These are phyloP conservation scores for Lippia alba DNA, from an alignment of 305 asterid genomes.

Conservation along the genomic window DNA sequence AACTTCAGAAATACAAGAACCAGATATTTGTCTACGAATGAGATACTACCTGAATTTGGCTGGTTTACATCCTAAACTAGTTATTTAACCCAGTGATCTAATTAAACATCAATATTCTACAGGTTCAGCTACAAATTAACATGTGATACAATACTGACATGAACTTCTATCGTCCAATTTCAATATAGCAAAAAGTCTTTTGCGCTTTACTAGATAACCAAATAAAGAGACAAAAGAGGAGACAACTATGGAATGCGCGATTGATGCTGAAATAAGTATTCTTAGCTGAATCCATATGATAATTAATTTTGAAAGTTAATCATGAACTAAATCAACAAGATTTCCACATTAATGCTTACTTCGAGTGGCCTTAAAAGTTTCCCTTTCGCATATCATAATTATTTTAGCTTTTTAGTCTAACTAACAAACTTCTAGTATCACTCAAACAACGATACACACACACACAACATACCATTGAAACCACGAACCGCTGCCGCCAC, in stretches of 20 bases:
- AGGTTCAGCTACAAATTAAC: neutral
- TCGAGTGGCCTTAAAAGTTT: neutral
- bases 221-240: neutral
- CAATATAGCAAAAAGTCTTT: neutral
- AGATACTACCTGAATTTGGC: neutral
- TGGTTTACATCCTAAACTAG: neutral
- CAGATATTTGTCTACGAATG: neutral
- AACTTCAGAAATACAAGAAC: conserved; percentile 21
- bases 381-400: neutral
- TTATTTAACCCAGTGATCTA: neutral
- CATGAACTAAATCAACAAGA: neutral
- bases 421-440: neutral
- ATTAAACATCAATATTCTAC: neutral
- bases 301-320: conserved; percentile 1
- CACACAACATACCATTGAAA: too few relatives aligned
- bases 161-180: neutral
- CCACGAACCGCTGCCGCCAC: conserved; percentile 83
- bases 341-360: neutral
- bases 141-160: neutral
- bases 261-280: neutral
- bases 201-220: neutral
- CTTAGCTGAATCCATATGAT: neutral
- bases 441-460: too few relatives aligned
- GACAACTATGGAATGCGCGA: neutral
- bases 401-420: neutral